Evolutionary conservation across 129 eudicot genomes (phyloP).

Genomic region (Arctium minus): DNA sequence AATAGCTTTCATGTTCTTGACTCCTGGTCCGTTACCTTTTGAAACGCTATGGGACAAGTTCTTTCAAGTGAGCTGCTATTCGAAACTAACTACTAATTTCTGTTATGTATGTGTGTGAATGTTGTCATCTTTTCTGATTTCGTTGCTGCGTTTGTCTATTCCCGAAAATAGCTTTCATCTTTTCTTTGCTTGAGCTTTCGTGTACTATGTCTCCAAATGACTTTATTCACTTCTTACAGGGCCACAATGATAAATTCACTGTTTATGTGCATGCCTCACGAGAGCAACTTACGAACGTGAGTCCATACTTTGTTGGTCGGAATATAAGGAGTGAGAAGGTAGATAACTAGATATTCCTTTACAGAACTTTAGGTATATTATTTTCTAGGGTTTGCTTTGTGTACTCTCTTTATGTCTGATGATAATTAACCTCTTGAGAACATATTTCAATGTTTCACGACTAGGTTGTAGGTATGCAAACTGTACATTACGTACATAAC

Average conservation of each 20-base stretch:
- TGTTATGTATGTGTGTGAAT: neutral
- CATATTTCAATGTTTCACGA: neutral
- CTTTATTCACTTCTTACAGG: slow-evolving; percentile 34
- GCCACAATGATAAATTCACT: slow-evolving; percentile 56
- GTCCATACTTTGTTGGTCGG: slow-evolving; percentile 46
- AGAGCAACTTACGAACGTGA: slow-evolving; percentile 31
- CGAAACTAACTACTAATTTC: neutral
- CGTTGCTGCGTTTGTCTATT: too few species aligned
- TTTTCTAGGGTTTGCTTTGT: neutral
- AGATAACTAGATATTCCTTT: neutral
- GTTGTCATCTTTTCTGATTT: too few species aligned
- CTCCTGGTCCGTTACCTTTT: slow-evolving; percentile 55
- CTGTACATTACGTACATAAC: neutral
- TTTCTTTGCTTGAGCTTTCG: neutral
- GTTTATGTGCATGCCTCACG: slow-evolving; percentile 72
- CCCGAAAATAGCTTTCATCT: neutral
- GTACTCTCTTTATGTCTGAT: neutral
- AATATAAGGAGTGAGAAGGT: slow-evolving; percentile 66
- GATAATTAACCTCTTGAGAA: neutral
- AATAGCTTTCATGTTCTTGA: slow-evolving; percentile 61
- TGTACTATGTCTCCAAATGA: neutral
- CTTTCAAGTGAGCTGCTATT: slow-evolving; percentile 47
- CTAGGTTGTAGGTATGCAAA: neutral
- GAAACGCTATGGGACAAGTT: slow-evolving; percentile 65
- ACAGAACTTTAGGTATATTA: neutral